Evolutionary conservation across 768 basidiomycete genomes (phyloP), one percentile per base, ranked within the genome.

Genomic region (Hydnomerulius pinastri): DNA sequence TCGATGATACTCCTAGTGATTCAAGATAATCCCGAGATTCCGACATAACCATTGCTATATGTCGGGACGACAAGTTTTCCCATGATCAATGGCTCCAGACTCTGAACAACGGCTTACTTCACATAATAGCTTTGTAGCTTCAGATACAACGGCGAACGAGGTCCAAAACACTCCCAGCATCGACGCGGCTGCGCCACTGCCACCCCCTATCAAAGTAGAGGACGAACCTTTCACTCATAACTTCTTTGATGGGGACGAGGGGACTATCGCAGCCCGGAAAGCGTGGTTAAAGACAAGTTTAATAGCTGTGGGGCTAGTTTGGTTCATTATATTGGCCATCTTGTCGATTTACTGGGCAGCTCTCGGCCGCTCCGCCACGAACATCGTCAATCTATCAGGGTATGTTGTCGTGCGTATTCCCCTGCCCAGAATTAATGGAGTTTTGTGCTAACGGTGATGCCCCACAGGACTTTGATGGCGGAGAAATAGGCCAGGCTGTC

Each of bases 271-370:
- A 1, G 66, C 71, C 15, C 72, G 81, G 17, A 59, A 45, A 23
- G 48, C 60, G 9, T 83, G 80, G 67, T 48, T 78, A 42, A 74
- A 65, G 55, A 69, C 71, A 3, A 66, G 81, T 39, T 5, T 74
- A 6, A 50, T 59, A 9, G 70, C 73, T 15, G 61, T 69, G 2
- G 54, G 71, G 11, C 46, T 75, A 23, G 60, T 80, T 15, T 59
- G 71, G 12, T 37, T 81, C 28, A 60, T 76, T 18, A 76, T 85
- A 36, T 75, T 81, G 52, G 66, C 63, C 0, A 67, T 83, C 18
- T 65, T 85, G 49, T 64, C 81, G 2, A 82, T 86, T 39, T 85
- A 78, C 62, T 86, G 82, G 82, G 82, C 80, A 9, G 76, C 79
- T 11, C 63, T 81, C 4, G 81, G 80, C 68, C 73, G 72, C 46